Conservation (phyloP, 257 asterid species). For the Primulina eburnea region DNA sequence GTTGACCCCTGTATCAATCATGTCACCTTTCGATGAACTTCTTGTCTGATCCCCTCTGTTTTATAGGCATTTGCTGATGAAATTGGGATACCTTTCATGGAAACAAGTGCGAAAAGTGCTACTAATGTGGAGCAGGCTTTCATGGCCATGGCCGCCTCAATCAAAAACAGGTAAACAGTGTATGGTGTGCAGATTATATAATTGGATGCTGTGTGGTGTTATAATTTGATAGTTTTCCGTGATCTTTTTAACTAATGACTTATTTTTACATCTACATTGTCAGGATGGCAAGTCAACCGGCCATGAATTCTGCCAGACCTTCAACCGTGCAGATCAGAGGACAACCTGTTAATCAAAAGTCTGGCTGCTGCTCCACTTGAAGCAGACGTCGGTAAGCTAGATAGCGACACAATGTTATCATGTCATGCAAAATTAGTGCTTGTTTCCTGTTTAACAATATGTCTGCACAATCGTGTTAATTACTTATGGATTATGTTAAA, state of each 20-base stretch:
- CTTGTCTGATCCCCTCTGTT: conserved; percentile 6
- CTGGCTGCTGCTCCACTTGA: conserved; percentile 83
- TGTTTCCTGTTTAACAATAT: conserved; percentile 30
- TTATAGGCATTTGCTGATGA: conserved; percentile 59
- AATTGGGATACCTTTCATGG: conserved; percentile 65
- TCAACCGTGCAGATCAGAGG: conserved; percentile 82
- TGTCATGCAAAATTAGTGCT: conserved; percentile 35
- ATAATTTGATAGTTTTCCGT: background rate
- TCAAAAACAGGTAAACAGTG: conserved; percentile 44
- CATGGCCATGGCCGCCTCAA: conserved; percentile 59
- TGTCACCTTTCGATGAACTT: background rate
- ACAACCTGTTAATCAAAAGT: conserved; percentile 74
- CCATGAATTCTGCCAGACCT: conserved; percentile 66
- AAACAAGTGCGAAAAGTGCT: conserved; percentile 59
- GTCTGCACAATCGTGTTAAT: conserved; percentile 22
- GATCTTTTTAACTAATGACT: background rate
- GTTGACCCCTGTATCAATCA: conserved; percentile 6
- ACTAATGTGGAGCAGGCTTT: conserved; percentile 62
- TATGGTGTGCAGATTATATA: background rate
- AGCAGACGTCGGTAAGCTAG: background rate
- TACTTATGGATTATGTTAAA: conserved; percentile 24
- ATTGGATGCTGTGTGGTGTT: background rate
- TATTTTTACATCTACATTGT: background rate
- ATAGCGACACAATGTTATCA: conserved; percentile 19
- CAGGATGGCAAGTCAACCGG: conserved; percentile 94